Evolutionary conservation across 2,329 filamentous ascomycete genomes (phyloP).

Genomic region (Stachybotrys echinatus): DNA sequence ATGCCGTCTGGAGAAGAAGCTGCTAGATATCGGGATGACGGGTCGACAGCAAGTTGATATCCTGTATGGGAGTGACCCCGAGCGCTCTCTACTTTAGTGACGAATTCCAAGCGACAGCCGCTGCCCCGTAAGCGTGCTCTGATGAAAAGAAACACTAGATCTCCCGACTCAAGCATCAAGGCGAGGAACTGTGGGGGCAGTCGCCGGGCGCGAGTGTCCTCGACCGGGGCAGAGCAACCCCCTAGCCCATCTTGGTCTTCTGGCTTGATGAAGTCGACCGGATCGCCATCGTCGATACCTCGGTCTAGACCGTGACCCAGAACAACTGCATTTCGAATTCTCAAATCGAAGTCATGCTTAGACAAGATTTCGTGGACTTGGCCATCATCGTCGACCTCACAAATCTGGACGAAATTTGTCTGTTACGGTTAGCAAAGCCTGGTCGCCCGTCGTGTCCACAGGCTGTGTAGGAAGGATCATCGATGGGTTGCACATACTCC

Average conservation of each 20-base stretch:
- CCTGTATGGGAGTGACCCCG: slow-evolving; percentile 21
- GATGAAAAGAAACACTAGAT: slow-evolving; percentile 74
- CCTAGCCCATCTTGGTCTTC: slow-evolving; percentile 22
- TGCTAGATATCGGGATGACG: slow-evolving; percentile 63
- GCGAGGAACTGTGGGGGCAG: slow-evolving; percentile 78
- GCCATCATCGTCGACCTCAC: slow-evolving; percentile 64
- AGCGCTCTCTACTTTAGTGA: slow-evolving; percentile 29
- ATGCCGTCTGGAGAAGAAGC: slow-evolving; percentile 65
- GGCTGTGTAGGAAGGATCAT: not conserved
- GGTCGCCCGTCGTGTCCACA: not conserved
- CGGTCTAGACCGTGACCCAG: slow-evolving; percentile 54
- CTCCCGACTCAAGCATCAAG: slow-evolving; percentile 67
- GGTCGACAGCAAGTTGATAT: slow-evolving; percentile 71
- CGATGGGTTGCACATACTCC: slow-evolving; percentile 49
- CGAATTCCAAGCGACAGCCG: slow-evolving; percentile 48
- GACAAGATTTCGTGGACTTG: slow-evolving; percentile 71
- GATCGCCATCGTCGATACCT: slow-evolving; percentile 23
- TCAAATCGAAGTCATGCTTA: slow-evolving; percentile 72
- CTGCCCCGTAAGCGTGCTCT: slow-evolving; percentile 29
- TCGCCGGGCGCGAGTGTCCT: slow-evolving; percentile 3
- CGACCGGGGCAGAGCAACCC: not conserved
- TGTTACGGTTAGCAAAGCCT: slow-evolving; percentile 22
- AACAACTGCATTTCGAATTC: slow-evolving; percentile 74
- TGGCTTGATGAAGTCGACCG: slow-evolving; percentile 24
- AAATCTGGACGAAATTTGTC: slow-evolving; percentile 77